These are phyloP conservation scores for Grifola frondosa DNA, from an alignment of 1,284 basidiomycete genomes.

Conservation along the genomic window DNA sequence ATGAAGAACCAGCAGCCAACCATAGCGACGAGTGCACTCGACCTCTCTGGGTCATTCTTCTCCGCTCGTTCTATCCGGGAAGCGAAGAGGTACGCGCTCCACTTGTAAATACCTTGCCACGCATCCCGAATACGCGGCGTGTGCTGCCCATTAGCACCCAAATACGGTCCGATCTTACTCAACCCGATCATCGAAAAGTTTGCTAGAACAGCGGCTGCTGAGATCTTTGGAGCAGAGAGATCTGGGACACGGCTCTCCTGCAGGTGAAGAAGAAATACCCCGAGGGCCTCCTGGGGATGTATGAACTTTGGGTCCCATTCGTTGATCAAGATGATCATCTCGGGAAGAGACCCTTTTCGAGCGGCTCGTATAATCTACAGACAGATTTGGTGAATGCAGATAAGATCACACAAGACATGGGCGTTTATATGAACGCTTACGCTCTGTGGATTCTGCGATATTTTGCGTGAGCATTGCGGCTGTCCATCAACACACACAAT, in stretches of 20 bases:
- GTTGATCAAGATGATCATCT: slow-evolving; percentile 12
- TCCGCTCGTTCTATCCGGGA: slow-evolving; percentile 24
- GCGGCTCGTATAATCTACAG: no score
- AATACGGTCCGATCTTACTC: slow-evolving; percentile 31
- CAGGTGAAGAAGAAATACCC: slow-evolving; percentile 14
- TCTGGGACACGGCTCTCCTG: slow-evolving; percentile 9
- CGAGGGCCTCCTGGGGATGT: slow-evolving; percentile 6
- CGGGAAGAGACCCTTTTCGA: slow-evolving; percentile 13
- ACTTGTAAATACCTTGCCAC: slow-evolving; percentile 39
- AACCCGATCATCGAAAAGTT: slow-evolving; percentile 35
- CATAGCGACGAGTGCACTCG: slow-evolving; percentile 31
- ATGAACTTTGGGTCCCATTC: slow-evolving; percentile 10
- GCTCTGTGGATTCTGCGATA: no score
- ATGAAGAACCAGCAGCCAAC: slow-evolving; percentile 32
- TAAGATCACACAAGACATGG: no score
- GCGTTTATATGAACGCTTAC: no score
- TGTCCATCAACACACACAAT: no score
- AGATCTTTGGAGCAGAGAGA: slow-evolving; percentile 1
- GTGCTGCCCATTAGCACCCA: slow-evolving; percentile 21
- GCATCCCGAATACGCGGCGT: slow-evolving; percentile 24
- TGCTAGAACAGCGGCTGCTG: slow-evolving; percentile 25
- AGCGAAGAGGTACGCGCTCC: slow-evolving; percentile 36
- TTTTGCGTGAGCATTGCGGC: no score
- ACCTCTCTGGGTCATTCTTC: slow-evolving; percentile 13
- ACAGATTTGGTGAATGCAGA: no score